A percentile compares a stretch with the other conserved stretches of the same genome.
Conservation (phyloP, 768 basidiomycete genomes). For the Termitomyces sp. region DNA sequence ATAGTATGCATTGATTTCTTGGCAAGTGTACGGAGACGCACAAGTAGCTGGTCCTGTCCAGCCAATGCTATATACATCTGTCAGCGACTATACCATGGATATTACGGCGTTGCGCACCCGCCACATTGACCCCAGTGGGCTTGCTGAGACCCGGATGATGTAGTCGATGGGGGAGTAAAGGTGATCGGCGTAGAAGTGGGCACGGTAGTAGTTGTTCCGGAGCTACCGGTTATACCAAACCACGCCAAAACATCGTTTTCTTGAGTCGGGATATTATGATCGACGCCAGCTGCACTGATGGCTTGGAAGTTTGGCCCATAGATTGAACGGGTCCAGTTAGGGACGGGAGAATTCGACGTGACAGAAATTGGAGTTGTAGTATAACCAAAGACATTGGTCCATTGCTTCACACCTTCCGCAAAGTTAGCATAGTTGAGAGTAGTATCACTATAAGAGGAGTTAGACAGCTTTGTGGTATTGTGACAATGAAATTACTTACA, state of each 20-base stretch:
- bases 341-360: constrained; percentile 33
- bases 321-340: constrained; percentile 40
- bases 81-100: neutral
- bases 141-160: constrained; percentile 10
- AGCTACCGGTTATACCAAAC: constrained; percentile 36
- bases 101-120: constrained; percentile 10
- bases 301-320: constrained; percentile 47
- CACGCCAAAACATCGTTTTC: constrained; percentile 39
- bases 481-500: constrained; percentile 10
- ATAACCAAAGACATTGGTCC: constrained; percentile 50
- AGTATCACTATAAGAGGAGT: constrained; percentile 31
- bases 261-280: constrained; percentile 48
- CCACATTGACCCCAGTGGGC: constrained; percentile 18
- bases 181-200: constrained; percentile 14
- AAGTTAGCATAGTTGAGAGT: constrained; percentile 47
- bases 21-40: constrained; percentile 18
- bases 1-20: constrained; percentile 13
- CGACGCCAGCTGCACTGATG: constrained; percentile 40
- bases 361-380: constrained; percentile 32
- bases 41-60: constrained; percentile 23
- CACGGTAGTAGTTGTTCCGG: constrained; percentile 2
- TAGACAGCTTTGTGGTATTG: neutral
- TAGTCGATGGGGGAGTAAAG: constrained; percentile 12
- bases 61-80: constrained; percentile 14
- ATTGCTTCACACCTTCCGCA: constrained; percentile 46